Conservation (phyloP, 345 rosid species). For the Citropsis articulata region DNA sequence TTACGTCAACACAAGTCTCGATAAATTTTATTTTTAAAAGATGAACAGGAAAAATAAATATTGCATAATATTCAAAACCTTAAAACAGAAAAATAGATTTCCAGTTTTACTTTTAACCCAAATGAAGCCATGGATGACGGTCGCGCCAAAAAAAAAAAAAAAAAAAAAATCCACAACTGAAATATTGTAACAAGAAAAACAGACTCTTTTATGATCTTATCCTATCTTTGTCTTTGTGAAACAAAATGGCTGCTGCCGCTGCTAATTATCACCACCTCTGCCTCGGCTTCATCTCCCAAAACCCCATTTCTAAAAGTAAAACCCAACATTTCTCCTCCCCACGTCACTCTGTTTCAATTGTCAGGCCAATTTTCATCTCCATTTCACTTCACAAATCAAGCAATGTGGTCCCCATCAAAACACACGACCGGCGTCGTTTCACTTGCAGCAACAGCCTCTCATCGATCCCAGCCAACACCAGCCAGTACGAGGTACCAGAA, state of each 20-base stretch:
- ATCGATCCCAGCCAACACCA: constrained; percentile 40
- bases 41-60: accelerated
- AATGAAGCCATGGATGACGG: too few relatives aligned
- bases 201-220: background rate
- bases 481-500: constrained; percentile 47
- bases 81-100: too few relatives aligned
- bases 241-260: constrained; percentile 24
- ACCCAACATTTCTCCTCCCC: constrained; percentile 6
- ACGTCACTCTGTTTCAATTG: constrained; percentile 1
- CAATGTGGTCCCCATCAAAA: constrained; percentile 9
- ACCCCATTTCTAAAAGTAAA: constrained; percentile 12
- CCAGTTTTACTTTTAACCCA: too few relatives aligned
- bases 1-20: too few relatives aligned
- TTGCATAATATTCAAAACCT: too few relatives aligned
- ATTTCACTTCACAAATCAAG: constrained; percentile 14
- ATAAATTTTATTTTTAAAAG: too few relatives aligned
- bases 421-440: constrained; percentile 21
- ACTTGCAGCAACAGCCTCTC: constrained; percentile 43
- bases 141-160: too few relatives aligned
- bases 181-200: background rate
- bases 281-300: constrained; percentile 13
- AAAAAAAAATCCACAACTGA: background rate
- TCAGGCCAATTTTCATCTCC: constrained; percentile 21
- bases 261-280: constrained; percentile 19
- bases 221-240: background rate